Evolutionary conservation across 331 rosid genomes (phyloP).

Genomic region (Malus hybrid): DNA sequence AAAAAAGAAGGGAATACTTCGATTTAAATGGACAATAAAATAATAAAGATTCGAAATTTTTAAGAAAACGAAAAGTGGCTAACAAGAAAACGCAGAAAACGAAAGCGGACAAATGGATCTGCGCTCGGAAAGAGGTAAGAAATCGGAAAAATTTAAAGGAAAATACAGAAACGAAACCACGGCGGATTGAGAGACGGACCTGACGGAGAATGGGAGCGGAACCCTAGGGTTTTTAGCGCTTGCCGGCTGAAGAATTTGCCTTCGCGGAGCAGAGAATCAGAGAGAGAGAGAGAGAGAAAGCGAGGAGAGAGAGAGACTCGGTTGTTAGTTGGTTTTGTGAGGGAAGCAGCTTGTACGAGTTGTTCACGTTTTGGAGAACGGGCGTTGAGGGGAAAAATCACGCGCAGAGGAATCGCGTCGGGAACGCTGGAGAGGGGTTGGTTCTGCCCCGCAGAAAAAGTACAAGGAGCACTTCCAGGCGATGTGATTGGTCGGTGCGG

Average conservation of each 20-base stretch:
- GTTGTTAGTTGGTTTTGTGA: conserved; percentile 43
- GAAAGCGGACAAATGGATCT: conserved; percentile 46
- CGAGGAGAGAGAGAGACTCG: conserved; percentile 15
- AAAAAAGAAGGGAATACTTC: neutral
- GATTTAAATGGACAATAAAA: conserved; percentile 13
- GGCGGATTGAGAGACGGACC: conserved; percentile 22
- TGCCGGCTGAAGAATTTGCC: conserved; percentile 26
- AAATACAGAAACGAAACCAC: neutral
- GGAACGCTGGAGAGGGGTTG: conserved; percentile 9
- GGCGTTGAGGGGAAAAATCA: neutral
- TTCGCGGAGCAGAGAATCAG: conserved; percentile 36
- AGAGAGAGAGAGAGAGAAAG: conserved; percentile 18
- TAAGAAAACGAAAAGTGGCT: conserved; percentile 4
- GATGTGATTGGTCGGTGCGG: conserved; percentile 19
- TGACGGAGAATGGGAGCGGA: conserved; percentile 40
- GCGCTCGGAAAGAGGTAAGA: conserved; percentile 12
- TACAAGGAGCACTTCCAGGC: conserved; percentile 24
- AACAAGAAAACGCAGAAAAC: conserved; percentile 8
- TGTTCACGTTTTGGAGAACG: conserved; percentile 33
- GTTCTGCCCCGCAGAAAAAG: conserved; percentile 29
- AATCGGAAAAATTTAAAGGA: neutral
- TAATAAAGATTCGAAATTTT: conserved; percentile 18
- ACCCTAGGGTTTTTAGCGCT: conserved; percentile 52
- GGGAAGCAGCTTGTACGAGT: conserved; percentile 4
- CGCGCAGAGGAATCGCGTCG: conserved; percentile 40